These are phyloP conservation scores for Heritiera fomes DNA, from an alignment of 345 rosid species.

Conservation along the genomic window DNA sequence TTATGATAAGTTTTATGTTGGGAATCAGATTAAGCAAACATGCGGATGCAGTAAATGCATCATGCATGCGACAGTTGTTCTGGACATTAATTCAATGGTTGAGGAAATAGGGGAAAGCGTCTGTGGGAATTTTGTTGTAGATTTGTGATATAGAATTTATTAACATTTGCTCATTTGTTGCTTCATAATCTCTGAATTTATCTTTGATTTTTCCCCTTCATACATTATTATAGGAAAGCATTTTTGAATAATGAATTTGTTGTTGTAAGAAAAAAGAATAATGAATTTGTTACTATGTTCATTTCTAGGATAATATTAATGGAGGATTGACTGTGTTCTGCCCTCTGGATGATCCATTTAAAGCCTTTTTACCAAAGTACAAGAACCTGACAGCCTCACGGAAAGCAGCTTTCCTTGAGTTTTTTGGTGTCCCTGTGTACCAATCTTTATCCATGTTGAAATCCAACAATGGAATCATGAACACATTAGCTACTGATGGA, in stretches of 20 bases:
- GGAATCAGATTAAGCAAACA: background rate
- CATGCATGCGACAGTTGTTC: background rate
- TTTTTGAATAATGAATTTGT: background rate
- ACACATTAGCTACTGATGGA: constrained; percentile 92
- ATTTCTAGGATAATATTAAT: constrained; percentile 55
- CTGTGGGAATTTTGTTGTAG: background rate
- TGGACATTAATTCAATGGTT: background rate
- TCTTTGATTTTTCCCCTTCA: background rate
- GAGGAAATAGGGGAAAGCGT: background rate
- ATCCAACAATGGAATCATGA: constrained; percentile 84
- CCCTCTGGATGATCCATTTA: constrained; percentile 85
- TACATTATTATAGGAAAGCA: background rate
- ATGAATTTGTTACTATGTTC: background rate
- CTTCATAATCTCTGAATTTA: background rate
- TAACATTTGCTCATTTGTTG: background rate
- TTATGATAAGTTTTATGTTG: background rate
- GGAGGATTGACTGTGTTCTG: constrained; percentile 99
- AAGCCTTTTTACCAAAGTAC: constrained; percentile 72
- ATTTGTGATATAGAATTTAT: background rate
- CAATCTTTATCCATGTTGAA: constrained; percentile 70
- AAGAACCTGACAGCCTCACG: constrained; percentile 75
- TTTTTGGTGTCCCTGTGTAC: constrained; percentile 72
- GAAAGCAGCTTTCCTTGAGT: constrained; percentile 72
- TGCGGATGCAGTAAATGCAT: background rate
- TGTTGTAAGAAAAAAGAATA: background rate